A percentile compares a stretch with the other conserved stretches of the same genome.
These are phyloP conservation scores for Arthrobotrys iridis DNA, from an alignment of 2,329 filamentous ascomycete species.

Conservation along the genomic window DNA sequence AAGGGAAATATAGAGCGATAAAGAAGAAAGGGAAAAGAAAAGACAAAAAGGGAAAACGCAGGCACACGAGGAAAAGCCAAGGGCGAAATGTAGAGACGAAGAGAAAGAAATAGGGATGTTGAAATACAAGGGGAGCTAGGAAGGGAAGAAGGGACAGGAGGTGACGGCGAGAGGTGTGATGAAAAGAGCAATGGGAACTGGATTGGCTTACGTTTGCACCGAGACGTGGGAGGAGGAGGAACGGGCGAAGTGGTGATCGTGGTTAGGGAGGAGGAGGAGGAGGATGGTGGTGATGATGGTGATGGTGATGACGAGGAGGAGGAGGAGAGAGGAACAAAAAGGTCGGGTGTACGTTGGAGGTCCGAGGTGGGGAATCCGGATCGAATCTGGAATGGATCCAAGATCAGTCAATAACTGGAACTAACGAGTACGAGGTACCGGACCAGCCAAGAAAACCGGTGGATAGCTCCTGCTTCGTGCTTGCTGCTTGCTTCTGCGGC, in stretches of 20 bases:
- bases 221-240: not conserved
- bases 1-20: not conserved
- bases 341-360: not conserved
- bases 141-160: not conserved
- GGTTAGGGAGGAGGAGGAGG: conserved; percentile 7
- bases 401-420: conserved; percentile 26
- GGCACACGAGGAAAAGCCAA: not conserved
- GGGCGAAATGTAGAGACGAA: not conserved
- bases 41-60: not conserved
- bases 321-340: not conserved
- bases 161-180: too few relatives aligned
- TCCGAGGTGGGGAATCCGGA: conserved; percentile 38
- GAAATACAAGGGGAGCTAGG: not conserved
- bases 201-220: conserved; percentile 21
- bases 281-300: not conserved
- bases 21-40: not conserved
- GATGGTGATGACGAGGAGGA: not conserved
- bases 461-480: not conserved
- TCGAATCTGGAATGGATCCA: conserved; percentile 41
- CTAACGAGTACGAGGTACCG: conserved; percentile 33
- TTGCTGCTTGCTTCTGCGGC: not conserved
- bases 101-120: not conserved
- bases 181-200: not conserved
- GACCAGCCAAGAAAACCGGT: not conserved
- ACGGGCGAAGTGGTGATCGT: not conserved